Evolutionary conservation across 148 eudicot genomes (phyloP).

Genomic region (Polygonum maritimum): DNA sequence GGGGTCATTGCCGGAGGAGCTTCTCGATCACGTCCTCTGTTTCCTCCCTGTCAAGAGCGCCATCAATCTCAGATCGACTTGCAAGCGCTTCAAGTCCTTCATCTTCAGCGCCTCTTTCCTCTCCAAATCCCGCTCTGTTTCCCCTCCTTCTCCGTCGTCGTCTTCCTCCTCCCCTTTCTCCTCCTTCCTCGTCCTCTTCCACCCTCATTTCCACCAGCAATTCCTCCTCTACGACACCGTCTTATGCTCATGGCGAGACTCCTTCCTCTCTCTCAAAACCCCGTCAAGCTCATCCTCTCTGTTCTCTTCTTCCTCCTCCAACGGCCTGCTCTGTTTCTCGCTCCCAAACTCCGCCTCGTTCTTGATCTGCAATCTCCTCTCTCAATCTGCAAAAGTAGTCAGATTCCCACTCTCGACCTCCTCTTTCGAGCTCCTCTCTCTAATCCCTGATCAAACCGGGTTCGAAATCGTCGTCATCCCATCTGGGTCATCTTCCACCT

Average conservation of each 20-base stretch:
- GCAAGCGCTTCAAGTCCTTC: constrained; percentile 49
- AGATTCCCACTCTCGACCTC: constrained; percentile 34
- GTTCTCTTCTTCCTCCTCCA: constrained; percentile 29
- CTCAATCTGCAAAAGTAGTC: constrained; percentile 26
- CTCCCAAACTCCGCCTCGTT: constrained; percentile 32
- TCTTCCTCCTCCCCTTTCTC: constrained; percentile 15
- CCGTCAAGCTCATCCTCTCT: constrained; percentile 15
- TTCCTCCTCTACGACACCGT: constrained; percentile 40
- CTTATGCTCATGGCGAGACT: constrained; percentile 32
- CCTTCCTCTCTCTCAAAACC: constrained; percentile 13
- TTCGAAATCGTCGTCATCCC: constrained; percentile 35
- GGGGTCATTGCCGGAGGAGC: constrained; percentile 48
- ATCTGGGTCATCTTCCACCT: constrained; percentile 22
- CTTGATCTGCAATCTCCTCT: constrained; percentile 35
- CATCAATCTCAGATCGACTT: constrained; percentile 47
- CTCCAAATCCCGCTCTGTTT: constrained; percentile 26
- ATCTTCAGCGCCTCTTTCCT: constrained; percentile 39
- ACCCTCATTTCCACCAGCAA: constrained; percentile 35
- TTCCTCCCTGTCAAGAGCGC: constrained; percentile 46
- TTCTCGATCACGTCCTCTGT: constrained; percentile 46
- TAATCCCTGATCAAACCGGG: constrained; percentile 22
- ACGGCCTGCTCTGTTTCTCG: constrained; percentile 55
- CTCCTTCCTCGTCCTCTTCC: constrained; percentile 49
- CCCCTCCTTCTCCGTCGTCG: constrained; percentile 12
- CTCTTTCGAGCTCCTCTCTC: constrained; percentile 33